A percentile compares a stretch with the other conserved stretches of the same genome.
Conservation (phyloP, 2,329 filamentous ascomycete genomes). For the Metarhizium robertsii region DNA sequence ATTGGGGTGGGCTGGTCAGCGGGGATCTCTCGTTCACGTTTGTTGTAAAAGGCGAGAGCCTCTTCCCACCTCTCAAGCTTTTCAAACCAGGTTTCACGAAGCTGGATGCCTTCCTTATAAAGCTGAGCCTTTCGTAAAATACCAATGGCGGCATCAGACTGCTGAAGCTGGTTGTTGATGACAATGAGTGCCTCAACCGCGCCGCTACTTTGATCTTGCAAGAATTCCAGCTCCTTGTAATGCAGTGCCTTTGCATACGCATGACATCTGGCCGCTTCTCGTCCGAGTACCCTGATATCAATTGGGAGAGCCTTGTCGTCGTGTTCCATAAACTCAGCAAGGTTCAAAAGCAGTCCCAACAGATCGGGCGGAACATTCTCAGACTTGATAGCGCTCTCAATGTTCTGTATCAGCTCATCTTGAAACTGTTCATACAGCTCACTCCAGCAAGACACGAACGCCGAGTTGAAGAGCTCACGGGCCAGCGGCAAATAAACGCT, state of each 20-base stretch:
- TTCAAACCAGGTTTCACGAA: slow-evolving; percentile 98
- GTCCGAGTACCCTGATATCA: slow-evolving; percentile 87
- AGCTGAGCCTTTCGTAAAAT: slow-evolving; percentile 93
- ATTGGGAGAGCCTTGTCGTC: slow-evolving; percentile 98
- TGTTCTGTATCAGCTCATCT: slow-evolving; percentile 89
- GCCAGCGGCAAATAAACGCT: slow-evolving; percentile 87
- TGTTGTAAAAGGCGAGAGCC: slow-evolving; percentile 82
- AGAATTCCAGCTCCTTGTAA: slow-evolving; percentile 97
- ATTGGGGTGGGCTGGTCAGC: slow-evolving; percentile 55
- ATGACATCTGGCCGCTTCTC: slow-evolving; percentile 93
- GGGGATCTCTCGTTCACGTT: slow-evolving; percentile 64
- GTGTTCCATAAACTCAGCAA: slow-evolving; percentile 99
- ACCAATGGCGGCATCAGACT: slow-evolving; percentile 96
- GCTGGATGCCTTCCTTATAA: slow-evolving; percentile 84
- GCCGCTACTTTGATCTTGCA: slow-evolving; percentile 91
- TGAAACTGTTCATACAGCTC: slow-evolving; percentile 96
- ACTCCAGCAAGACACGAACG: slow-evolving; percentile 98
- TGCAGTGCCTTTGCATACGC: slow-evolving; percentile 97
- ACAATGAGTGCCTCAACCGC: slow-evolving; percentile 96
- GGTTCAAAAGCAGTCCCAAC: slow-evolving; percentile 83
- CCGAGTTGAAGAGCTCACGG: slow-evolving; percentile 93
- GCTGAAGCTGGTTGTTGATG: slow-evolving; percentile 98
- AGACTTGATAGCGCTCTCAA: slow-evolving; percentile 91
- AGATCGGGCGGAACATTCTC: slow-evolving; percentile 95
- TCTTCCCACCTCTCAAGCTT: slow-evolving; percentile 98